These are phyloP conservation scores for Mucor plumbeus DNA, from an alignment of 371 early-diverging fungal genomes.

Conservation along the genomic window DNA sequence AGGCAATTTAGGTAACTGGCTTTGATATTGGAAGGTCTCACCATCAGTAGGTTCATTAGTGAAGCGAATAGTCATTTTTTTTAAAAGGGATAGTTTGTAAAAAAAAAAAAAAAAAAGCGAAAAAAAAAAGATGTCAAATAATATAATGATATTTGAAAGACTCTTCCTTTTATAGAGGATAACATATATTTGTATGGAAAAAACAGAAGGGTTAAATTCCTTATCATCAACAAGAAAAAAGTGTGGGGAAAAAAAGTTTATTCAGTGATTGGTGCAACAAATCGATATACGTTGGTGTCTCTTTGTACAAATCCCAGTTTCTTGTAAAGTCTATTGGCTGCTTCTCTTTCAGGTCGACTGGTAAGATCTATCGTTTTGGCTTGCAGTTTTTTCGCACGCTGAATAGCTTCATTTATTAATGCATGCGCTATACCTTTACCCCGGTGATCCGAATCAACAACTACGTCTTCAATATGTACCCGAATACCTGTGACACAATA, in stretches of 20 bases:
- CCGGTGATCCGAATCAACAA: slow-evolving; percentile 34
- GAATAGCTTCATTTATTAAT: slow-evolving; percentile 34
- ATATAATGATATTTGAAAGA: background rate
- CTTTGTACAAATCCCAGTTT: slow-evolving; percentile 52
- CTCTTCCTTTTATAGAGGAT: background rate
- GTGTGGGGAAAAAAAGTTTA: slow-evolving; percentile 21
- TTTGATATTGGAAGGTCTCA: slow-evolving; percentile 59
- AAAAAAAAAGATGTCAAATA: slow-evolving; percentile 9
- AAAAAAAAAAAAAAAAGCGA: slow-evolving; percentile 15
- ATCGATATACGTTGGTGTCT: slow-evolving; percentile 53
- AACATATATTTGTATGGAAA: slow-evolving; percentile 1
- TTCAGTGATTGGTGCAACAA: slow-evolving; percentile 19
- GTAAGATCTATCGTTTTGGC: slow-evolving; percentile 52
- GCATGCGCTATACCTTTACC: slow-evolving; percentile 43
- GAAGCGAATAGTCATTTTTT: slow-evolving; percentile 24
- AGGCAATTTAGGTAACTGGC: slow-evolving; percentile 78
- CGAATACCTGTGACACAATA: slow-evolving; percentile 47
- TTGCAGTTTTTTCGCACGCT: slow-evolving; percentile 23
- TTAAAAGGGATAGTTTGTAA: background rate
- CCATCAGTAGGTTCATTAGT: slow-evolving; percentile 27
- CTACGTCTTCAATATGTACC: slow-evolving; percentile 55
- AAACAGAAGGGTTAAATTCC: background rate
- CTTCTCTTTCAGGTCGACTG: slow-evolving; percentile 48
- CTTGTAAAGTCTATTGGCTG: slow-evolving; percentile 50
- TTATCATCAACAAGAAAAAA: background rate